Conservation (phyloP, 192 early-diverging fungal species). For the Coemansia sp. region DNA sequence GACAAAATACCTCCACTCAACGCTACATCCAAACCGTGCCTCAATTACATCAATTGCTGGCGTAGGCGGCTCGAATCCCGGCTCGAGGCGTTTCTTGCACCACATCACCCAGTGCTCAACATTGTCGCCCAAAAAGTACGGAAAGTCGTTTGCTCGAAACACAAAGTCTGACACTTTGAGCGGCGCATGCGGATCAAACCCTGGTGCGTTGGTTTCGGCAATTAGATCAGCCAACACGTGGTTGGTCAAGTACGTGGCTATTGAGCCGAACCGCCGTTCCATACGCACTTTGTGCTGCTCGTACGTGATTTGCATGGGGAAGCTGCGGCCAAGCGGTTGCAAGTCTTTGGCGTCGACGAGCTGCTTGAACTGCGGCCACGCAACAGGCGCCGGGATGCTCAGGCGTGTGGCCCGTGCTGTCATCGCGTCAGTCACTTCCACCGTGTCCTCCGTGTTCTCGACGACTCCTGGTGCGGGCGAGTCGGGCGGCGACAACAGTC, state of each 20-base stretch:
- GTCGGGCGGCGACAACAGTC: slow-evolving; percentile 39
- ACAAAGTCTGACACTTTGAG: slow-evolving; percentile 18
- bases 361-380: slow-evolving; percentile 31
- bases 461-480: slow-evolving; percentile 16
- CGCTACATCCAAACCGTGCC: slow-evolving; percentile 9
- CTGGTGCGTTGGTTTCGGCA: slow-evolving; percentile 1
- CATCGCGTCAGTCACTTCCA: slow-evolving; percentile 4
- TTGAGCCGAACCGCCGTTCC: slow-evolving; percentile 21
- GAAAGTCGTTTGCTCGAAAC: slow-evolving; percentile 44
- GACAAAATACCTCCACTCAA: slow-evolving; percentile 48
- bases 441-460: not conserved
- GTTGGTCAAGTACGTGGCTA: slow-evolving; percentile 32
- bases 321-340: slow-evolving; percentile 43
- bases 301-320: slow-evolving; percentile 27
- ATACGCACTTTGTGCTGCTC: slow-evolving; percentile 12
- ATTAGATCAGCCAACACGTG: slow-evolving; percentile 34
- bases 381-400: slow-evolving; percentile 14
- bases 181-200: slow-evolving; percentile 10
- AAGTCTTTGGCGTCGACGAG: slow-evolving; percentile 29
- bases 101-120: slow-evolving; percentile 55
- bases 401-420: slow-evolving; percentile 9
- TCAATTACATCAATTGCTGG: slow-evolving; percentile 21
- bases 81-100: slow-evolving; percentile 31
- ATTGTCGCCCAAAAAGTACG: slow-evolving; percentile 26
- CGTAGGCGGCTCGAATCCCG: slow-evolving; percentile 26